These are phyloP conservation scores for Daldinia loculata DNA, from an alignment of 495 filamentous ascomycete genomes.

Conservation along the genomic window DNA sequence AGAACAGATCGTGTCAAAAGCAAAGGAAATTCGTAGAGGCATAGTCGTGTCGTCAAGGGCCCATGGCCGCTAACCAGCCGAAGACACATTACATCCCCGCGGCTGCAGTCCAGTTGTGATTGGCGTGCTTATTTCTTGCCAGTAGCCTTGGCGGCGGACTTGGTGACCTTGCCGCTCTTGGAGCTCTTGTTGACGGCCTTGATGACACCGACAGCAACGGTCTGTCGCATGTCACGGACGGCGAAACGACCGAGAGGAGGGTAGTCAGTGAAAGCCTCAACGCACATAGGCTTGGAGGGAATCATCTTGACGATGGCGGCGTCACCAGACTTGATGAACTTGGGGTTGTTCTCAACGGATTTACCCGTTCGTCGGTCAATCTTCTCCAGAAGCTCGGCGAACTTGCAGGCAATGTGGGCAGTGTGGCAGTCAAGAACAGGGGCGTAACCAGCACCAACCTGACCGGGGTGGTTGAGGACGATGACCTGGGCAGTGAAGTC, in stretches of 20 bases:
- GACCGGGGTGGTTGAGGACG: constrained; percentile 99
- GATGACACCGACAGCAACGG: constrained; percentile 97
- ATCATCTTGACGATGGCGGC: constrained; percentile 99
- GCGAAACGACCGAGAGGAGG: constrained; percentile 98
- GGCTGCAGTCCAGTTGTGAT: constrained; percentile 5
- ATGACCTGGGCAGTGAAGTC: constrained; percentile 99
- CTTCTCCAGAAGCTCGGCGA: constrained; percentile 98
- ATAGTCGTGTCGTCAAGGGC: constrained; percentile 34
- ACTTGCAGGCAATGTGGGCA: constrained; percentile 99
- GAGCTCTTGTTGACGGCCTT: constrained; percentile 65
- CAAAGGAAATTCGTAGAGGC: constrained; percentile 50
- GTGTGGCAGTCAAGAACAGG: constrained; percentile 99
- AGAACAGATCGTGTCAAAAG: constrained; percentile 54
- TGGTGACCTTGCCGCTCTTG: constrained; percentile 62
- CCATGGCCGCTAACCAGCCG: constrained; percentile 18
- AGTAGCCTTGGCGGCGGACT: constrained; percentile 79
- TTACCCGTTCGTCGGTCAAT: constrained; percentile 99
- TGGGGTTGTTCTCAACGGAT: constrained; percentile 86
- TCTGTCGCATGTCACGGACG: constrained; percentile 92
- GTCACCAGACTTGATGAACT: constrained; percentile 99
- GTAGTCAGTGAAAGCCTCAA: constrained; percentile 99
- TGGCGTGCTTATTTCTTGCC: constrained; percentile 60
- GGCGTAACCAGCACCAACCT: constrained; percentile 98
- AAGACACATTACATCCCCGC: constrained; percentile 2
- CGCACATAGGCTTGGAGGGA: constrained; percentile 99